These are phyloP conservation scores for Puccinellia tenuiflora DNA, from an alignment of 176 grass and related monocot species.

Conservation along the genomic window DNA sequence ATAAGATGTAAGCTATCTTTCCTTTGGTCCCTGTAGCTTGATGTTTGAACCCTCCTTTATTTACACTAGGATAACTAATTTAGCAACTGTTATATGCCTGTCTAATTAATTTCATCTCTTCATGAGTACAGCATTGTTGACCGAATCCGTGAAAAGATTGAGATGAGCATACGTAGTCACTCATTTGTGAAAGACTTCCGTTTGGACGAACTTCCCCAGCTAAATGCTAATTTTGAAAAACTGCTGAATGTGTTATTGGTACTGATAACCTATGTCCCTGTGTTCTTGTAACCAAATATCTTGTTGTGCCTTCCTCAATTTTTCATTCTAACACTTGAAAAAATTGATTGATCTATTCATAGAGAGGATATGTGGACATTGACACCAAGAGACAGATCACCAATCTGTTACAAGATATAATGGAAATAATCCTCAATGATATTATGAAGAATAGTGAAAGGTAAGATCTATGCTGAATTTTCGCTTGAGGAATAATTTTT, in stretches of 20 bases:
- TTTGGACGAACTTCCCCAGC: constrained; percentile 66
- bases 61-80: not conserved
- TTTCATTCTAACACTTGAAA: not conserved
- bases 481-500: not conserved
- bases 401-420: constrained; percentile 77
- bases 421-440: constrained; percentile 72
- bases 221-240: constrained; percentile 65
- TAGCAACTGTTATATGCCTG: not conserved
- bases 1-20: constrained; percentile 41
- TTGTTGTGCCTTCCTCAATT: not conserved
- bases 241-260: constrained; percentile 52
- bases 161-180: not conserved
- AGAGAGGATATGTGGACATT: constrained; percentile 45
- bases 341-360: constrained; percentile 15
- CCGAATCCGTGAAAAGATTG: constrained; percentile 13
- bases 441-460: constrained; percentile 47
- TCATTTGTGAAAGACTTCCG: constrained; percentile 39
- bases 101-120: not conserved
- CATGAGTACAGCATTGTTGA: constrained; percentile 39
- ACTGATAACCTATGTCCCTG: not conserved
- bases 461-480: constrained; percentile 31
- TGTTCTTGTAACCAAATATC: not conserved
- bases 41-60: not conserved
- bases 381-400: constrained; percentile 41
- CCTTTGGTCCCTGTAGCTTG: not conserved